These are phyloP conservation scores for Gentiana macrophylla DNA, from an alignment of 257 asterid species.

Conservation along the genomic window DNA sequence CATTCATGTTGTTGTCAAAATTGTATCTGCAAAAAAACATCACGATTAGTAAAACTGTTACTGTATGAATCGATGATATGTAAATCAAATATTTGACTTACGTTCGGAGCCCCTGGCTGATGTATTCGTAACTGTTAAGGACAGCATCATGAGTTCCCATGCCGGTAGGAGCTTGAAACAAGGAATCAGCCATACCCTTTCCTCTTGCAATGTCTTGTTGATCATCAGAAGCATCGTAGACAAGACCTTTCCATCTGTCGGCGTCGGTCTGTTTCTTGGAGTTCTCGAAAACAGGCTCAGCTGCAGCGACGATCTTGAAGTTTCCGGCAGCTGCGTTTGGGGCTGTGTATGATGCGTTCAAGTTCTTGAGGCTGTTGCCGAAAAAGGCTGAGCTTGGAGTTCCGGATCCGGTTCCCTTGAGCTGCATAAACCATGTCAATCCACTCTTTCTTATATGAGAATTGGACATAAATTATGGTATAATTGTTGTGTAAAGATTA, in stretches of 20 bases:
- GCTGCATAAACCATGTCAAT: conserved; percentile 25
- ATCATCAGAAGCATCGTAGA: conserved; percentile 52
- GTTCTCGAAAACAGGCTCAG: conserved; percentile 14
- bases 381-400: conserved; percentile 40
- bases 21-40: conserved; percentile 13
- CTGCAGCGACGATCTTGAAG: conserved; percentile 34
- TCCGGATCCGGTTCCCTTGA: conserved; percentile 35
- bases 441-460: too few relatives aligned
- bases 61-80: too few relatives aligned
- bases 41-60: neutral
- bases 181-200: conserved; percentile 60
- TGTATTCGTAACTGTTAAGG: conserved; percentile 59
- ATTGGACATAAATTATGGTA: too few relatives aligned
- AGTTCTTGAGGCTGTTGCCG: conserved; percentile 45
- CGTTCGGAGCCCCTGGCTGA: conserved; percentile 59
- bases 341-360: conserved; percentile 9
- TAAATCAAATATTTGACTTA: conserved; percentile 9
- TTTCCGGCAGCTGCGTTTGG: conserved; percentile 24
- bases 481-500: too few relatives aligned
- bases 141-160: conserved; percentile 59
- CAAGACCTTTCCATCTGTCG: conserved; percentile 68
- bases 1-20: conserved; percentile 58
- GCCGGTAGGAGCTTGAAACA: conserved; percentile 72
- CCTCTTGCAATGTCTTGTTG: conserved; percentile 82
- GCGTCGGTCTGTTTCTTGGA: conserved; percentile 28